These are phyloP conservation scores for Epichloe aotearoae DNA, from an alignment of 2,329 filamentous ascomycete species.

Conservation along the genomic window DNA sequence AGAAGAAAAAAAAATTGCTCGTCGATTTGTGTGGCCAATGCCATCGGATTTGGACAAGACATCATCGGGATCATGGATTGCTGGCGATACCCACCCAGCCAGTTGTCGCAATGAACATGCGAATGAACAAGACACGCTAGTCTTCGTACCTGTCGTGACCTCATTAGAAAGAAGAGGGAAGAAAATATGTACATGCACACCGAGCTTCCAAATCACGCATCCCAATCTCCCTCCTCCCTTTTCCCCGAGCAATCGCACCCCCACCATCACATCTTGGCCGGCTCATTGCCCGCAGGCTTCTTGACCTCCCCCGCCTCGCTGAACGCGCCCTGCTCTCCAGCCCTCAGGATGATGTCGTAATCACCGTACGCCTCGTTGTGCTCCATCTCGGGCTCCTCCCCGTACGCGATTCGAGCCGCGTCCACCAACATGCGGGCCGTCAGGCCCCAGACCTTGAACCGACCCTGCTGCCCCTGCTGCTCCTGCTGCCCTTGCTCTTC, in stretches of 20 bases:
- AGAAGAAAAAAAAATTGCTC: too few relatives aligned
- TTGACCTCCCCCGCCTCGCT: constrained; percentile 24
- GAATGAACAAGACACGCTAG: background rate
- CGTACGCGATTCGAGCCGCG: constrained; percentile 73
- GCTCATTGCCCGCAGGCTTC: constrained; percentile 15
- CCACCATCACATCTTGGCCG: constrained; percentile 18
- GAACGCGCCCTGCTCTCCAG: constrained; percentile 32
- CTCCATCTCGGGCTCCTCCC: constrained; percentile 72
- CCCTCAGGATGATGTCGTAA: constrained; percentile 33
- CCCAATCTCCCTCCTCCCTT: too few relatives aligned
- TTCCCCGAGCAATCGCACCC: too few relatives aligned
- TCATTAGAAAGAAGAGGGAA: background rate
- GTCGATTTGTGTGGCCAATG: too few relatives aligned
- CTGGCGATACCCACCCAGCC: too few relatives aligned
- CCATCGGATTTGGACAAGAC: too few relatives aligned
- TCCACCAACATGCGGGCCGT: constrained; percentile 85
- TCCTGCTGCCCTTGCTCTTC: constrained; percentile 34
- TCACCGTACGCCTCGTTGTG: constrained; percentile 42
- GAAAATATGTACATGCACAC: background rate
- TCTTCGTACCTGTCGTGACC: background rate
- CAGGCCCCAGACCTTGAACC: constrained; percentile 90
- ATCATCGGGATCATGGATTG: too few relatives aligned
- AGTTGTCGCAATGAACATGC: too few relatives aligned
- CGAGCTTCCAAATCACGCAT: background rate
- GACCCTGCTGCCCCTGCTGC: constrained; percentile 30